These are phyloP conservation scores for Aurantiochytrium sp. DNA, from an alignment of 108 stramenopile genomes.

Conservation along the genomic window DNA sequence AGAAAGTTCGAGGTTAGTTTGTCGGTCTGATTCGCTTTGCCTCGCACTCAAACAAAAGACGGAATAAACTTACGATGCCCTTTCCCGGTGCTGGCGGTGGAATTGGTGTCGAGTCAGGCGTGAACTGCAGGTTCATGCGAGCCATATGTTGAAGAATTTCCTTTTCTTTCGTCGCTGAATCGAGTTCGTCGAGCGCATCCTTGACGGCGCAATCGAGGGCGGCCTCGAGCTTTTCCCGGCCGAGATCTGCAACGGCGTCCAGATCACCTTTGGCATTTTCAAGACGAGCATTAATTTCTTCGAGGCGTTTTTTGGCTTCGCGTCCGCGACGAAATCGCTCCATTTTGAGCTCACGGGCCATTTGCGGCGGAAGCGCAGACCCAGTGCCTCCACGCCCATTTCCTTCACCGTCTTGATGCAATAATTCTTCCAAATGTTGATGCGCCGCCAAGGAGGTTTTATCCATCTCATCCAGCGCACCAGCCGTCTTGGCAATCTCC, in stretches of 20 bases:
- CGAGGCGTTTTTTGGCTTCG: neutral
- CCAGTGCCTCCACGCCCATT: neutral
- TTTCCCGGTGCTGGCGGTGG: neutral
- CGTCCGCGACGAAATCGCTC: neutral
- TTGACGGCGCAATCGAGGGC: neutral
- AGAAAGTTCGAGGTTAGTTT: neutral
- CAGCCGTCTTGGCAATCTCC: neutral
- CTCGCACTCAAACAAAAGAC: neutral
- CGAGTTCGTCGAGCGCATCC: constrained; percentile 3
- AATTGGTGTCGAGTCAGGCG: neutral
- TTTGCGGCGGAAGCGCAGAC: neutral
- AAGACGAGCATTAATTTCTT: neutral
- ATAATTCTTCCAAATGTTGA: neutral
- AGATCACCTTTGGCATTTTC: neutral
- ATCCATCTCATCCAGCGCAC: neutral
- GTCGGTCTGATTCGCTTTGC: neutral
- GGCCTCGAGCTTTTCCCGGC: neutral
- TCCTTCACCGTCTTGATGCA: neutral
- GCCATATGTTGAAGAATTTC: neutral
- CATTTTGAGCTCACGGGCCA: neutral
- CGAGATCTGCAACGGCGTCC: neutral
- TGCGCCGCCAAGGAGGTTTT: neutral
- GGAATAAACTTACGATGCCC: neutral
- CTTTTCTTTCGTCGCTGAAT: neutral
- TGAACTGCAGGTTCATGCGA: neutral